Evolutionary conservation across 805 yeast species (phyloP).

Genomic region (Yarrowia bubula): DNA sequence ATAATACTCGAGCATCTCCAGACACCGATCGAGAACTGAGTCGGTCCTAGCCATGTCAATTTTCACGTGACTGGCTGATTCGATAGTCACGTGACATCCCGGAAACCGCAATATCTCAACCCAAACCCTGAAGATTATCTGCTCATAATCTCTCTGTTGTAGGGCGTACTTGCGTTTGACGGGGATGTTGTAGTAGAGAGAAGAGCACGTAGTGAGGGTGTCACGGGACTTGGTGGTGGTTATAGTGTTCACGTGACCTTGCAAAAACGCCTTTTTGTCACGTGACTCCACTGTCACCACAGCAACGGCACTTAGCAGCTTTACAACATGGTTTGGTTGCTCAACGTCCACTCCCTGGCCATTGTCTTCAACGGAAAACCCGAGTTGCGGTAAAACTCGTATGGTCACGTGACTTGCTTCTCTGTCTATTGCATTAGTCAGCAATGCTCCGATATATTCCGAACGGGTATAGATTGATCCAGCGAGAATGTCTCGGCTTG

Average conservation of each 20-base stretch:
- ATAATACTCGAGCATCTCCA: constrained; percentile 10
- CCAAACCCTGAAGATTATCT: background rate
- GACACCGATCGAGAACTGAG: background rate
- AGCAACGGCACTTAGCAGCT: background rate
- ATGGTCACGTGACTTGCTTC: background rate
- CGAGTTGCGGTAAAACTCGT: background rate
- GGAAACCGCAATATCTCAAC: background rate
- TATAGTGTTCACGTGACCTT: background rate
- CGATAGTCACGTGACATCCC: background rate
- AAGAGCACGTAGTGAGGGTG: background rate
- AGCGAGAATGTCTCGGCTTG: constrained; percentile 10
- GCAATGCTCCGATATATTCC: background rate
- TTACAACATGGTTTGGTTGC: background rate
- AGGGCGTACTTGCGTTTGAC: constrained; percentile 24
- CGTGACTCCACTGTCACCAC: background rate
- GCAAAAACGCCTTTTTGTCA: background rate
- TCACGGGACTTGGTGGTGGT: background rate
- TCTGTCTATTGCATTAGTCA: background rate
- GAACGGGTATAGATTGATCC: background rate
- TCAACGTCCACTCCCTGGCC: background rate
- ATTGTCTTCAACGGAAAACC: background rate
- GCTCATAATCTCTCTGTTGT: constrained; percentile 4
- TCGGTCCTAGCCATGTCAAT: background rate
- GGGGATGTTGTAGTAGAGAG: constrained; percentile 11
- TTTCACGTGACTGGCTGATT: background rate